Evolutionary conservation across 73 alveolate genomes (phyloP).

Genomic region (Tetrahymena borealis): DNA sequence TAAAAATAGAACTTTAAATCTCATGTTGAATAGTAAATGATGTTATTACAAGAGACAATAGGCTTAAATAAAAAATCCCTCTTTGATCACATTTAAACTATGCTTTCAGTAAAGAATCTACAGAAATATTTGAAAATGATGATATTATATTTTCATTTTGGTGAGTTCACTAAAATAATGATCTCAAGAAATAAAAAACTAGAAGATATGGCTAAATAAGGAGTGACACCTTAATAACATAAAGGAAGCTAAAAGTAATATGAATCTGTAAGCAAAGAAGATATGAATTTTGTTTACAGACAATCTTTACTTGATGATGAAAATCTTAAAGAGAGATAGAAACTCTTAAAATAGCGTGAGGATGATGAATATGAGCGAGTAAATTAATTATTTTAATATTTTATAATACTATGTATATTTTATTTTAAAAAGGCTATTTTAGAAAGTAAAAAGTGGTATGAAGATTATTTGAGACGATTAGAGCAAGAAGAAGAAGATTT

Average conservation of each 20-base stretch:
- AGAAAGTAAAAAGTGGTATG: background rate
- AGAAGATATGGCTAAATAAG: background rate
- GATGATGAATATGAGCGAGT: background rate
- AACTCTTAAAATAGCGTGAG: background rate
- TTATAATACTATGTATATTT: background rate
- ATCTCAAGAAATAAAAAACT: background rate
- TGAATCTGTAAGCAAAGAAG: background rate
- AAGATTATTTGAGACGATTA: background rate
- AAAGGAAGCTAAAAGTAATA: background rate
- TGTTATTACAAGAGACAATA: background rate
- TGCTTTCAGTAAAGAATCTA: background rate
- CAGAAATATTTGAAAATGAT: background rate
- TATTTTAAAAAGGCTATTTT: background rate
- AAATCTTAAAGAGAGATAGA: background rate
- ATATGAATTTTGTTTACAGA: background rate
- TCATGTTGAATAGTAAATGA: background rate
- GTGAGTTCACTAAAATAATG: background rate
- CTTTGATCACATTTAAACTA: background rate
- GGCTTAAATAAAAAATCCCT: background rate
- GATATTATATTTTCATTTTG: background rate
- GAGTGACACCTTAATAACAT: background rate
- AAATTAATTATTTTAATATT: background rate
- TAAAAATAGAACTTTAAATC: background rate
- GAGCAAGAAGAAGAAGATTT: background rate
- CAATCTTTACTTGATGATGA: background rate